Evolutionary conservation across 352 stramenopile genomes (phyloP).

Genomic region (Pythium folliculosum): DNA sequence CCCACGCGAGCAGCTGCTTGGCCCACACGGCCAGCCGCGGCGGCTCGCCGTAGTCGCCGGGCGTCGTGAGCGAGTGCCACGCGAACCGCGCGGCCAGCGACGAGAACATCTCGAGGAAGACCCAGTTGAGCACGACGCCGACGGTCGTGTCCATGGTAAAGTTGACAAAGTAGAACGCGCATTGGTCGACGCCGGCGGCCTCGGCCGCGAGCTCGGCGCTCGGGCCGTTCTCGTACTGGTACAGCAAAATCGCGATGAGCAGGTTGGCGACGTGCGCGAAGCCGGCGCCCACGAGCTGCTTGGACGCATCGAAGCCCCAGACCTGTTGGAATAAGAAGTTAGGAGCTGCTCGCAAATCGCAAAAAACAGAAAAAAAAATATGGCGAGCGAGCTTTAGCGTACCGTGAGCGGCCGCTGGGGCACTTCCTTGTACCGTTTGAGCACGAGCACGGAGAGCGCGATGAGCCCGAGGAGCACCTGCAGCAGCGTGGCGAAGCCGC

Average conservation of each 20-base stretch:
- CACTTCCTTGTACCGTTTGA: constrained; percentile 75
- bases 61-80: constrained; percentile 61
- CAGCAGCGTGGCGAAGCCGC: constrained; percentile 71
- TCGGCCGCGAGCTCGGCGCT: constrained; percentile 32
- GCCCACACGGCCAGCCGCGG: constrained; percentile 64
- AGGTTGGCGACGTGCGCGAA: constrained; percentile 86
- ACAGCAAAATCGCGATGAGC: constrained; percentile 86
- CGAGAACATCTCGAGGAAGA: constrained; percentile 65
- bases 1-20: constrained; percentile 76
- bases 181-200: constrained; percentile 44
- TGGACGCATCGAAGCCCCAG: constrained; percentile 85
- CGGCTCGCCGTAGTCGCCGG: constrained; percentile 82
- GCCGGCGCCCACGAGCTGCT: constrained; percentile 84
- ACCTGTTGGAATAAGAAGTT: constrained; percentile 24
- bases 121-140: constrained; percentile 83
- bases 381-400: constrained; percentile 1
- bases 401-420: constrained; percentile 77
- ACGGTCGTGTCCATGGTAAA: constrained; percentile 87
- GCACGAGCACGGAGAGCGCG: constrained; percentile 76
- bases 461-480: constrained; percentile 82
- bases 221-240: constrained; percentile 55
- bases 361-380: too few relatives aligned
- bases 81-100: constrained; percentile 52
- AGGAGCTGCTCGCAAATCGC: too few relatives aligned
- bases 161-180: constrained; percentile 89